Evolutionary conservation across 768 basidiomycete species (phyloP), one percentile per base, ranked within the genome.

Genomic region (Suillus luteus): DNA sequence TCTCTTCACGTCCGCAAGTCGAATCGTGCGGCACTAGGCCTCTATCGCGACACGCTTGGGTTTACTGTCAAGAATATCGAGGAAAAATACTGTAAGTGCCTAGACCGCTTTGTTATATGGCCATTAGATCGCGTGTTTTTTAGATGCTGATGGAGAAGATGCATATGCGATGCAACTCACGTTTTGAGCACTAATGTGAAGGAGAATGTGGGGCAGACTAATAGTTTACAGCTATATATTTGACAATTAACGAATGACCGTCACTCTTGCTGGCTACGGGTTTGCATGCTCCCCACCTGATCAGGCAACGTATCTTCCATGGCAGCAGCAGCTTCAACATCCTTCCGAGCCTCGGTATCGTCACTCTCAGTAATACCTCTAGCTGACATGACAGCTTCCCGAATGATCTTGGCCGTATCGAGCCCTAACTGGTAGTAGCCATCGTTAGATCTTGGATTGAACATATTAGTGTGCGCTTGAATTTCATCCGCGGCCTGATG

Each of bases 131-230:
- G 71, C 46, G 19, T 37, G 33, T 19, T 55, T 40, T 57, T 58
- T 27, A 96, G 95, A 96, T 77, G 95, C 94, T 3, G 95, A 97
- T 71, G 95, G 95, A 4, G 95, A 97, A 76, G 94, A 96, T 65
- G 95, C 95, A 24, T 95, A 94, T 71, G 89, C 92, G 2, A 97
- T 97, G 95, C 83, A 88, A 27, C 82, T 94, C 49, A 79, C 82
- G 8, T 78, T 78, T 94, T 64, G 81, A 83, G 14, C 48, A 62
- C 61, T 70, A 66, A 71, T 59, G 43, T 10, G 55, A 59, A 40
- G 35, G 37, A 15, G 19, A n/a, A 9, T 22, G 27, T 52, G 11
- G 38, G 37, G 40, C 19, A 41, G 22, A 35, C 24, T 17, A 35
- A 62, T 60, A 59, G 55, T 62, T 59, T 62, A 62, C 59, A 60